Conservation (phyloP, 2,329 filamentous ascomycete genomes). For the Alternaria longipes region DNA sequence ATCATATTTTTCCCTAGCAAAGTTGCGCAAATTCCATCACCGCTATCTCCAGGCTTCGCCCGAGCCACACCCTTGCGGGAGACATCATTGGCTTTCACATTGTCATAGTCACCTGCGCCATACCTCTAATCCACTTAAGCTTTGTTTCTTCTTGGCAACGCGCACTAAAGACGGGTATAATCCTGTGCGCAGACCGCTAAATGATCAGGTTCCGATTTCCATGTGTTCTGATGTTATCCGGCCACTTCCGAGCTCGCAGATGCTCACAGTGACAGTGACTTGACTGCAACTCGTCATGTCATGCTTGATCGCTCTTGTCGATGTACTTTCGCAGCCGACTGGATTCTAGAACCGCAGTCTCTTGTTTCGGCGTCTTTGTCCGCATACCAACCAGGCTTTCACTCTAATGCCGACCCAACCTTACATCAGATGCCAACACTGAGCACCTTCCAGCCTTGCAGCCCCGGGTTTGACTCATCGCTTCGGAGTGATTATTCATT, state of each 20-base stretch:
- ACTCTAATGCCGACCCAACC: background rate
- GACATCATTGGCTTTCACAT: slow-evolving; percentile 20
- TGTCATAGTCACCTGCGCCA: slow-evolving; percentile 30
- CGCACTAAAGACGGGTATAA: slow-evolving; percentile 23
- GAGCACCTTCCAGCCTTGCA: slow-evolving; percentile 13
- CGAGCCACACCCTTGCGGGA: slow-evolving; percentile 24
- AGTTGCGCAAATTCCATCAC: slow-evolving; percentile 5
- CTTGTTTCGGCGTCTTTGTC: slow-evolving; percentile 10
- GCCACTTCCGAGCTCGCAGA: slow-evolving; percentile 30
- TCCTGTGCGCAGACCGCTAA: slow-evolving; percentile 20
- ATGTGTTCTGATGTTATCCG: slow-evolving; percentile 25
- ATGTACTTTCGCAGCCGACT: background rate
- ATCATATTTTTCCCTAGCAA: slow-evolving; percentile 2
- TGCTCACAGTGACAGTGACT: slow-evolving; percentile 8
- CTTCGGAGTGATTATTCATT: background rate
- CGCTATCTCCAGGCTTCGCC: slow-evolving; percentile 26
- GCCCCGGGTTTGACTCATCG: slow-evolving; percentile 27
- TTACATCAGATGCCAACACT: slow-evolving; percentile 17
- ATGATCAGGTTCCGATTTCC: slow-evolving; percentile 13
- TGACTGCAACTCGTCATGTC: slow-evolving; percentile 7
- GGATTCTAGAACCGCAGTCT: background rate
- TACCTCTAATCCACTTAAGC: slow-evolving; percentile 31
- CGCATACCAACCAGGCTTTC: background rate
- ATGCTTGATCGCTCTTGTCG: background rate
- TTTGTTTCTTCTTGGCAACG: slow-evolving; percentile 26